A percentile compares a stretch with the other conserved stretches of the same genome.
Evolutionary conservation across 441 rosid species (phyloP).

Genomic region (Gossypium lobatum): DNA sequence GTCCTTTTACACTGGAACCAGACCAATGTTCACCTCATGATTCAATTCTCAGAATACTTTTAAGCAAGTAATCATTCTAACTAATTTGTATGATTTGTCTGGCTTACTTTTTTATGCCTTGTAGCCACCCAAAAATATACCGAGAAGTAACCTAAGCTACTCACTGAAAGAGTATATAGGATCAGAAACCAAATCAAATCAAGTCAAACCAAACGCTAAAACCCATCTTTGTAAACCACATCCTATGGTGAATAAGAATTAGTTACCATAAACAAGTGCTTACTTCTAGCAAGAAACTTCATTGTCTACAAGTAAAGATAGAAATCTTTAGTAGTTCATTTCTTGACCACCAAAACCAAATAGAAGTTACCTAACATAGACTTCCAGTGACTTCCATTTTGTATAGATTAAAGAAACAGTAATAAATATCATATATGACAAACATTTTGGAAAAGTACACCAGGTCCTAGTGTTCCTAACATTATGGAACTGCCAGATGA

Average conservation of each 20-base stretch:
- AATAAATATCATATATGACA: not conserved
- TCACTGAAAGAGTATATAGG: not conserved
- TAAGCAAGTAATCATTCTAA: not conserved
- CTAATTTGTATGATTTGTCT: not conserved
- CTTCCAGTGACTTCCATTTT: not conserved
- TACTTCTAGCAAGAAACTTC: slow-evolving; percentile 1
- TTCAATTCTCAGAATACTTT: not conserved
- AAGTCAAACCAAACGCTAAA: not conserved
- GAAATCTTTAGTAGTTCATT: not conserved
- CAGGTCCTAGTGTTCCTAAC: not conserved
- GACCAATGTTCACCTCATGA: not conserved
- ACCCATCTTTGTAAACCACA: not conserved
- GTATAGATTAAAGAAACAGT: not conserved
- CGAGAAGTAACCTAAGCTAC: not conserved
- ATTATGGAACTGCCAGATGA: not conserved
- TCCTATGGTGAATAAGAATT: not conserved
- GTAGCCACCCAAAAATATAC: not conserved
- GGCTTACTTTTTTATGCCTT: not conserved
- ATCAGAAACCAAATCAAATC: not conserved
- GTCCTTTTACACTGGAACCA: not conserved
- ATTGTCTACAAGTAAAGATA: not conserved
- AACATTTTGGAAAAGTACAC: not conserved
- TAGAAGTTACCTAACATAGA: not conserved
- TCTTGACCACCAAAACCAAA: not conserved
- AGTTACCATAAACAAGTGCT: not conserved